Evolutionary conservation across 192 early-diverging fungal genomes (phyloP), one percentile per base, ranked within the genome.

Genomic region (Backusella sp.): DNA sequence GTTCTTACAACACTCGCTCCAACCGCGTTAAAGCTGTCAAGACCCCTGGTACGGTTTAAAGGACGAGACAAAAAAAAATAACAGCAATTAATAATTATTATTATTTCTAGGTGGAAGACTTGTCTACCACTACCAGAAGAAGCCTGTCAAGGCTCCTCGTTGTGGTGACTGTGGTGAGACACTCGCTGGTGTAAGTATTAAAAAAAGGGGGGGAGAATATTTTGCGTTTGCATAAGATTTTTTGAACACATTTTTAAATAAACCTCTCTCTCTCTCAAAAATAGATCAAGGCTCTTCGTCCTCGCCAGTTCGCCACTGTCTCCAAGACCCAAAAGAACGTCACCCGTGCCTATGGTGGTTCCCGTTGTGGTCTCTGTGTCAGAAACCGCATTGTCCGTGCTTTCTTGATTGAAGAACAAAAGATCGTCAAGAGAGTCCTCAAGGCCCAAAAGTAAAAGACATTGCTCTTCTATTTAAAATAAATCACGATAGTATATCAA

Each of bases 381-480:
- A 81, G 80, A 76, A 83, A 87, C 86, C 89, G 97, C 80, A 97
- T 99, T 87, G 93, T 99, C 73, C 96, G 97, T 79, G 95, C 97
- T 77, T 99, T 99, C 92, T 90, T 99, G 84, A 95, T 99, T 80
- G 97, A 99, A 89, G 97, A 99, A 91, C 97, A 99, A 91, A 99
- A 99, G 95, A 98, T 99, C 79, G 96, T 99, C 87, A 99, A 99
- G 95, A 95, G 94, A 88, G 95, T 99, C 76, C 90, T 98, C 87
- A 99, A 98, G 94, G 79, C 92, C 65, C 86, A 87, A 72, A 80
- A 76, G 72, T 83, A 88, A 82, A 71, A 39, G 37, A 39, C 37
- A 17, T 49, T 49, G 6, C n/a, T 49, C n/a, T 49, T 49, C 46
- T 49, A 49, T 49, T 49, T 49, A 49, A 49, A 49, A 32, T 32